A percentile compares a stretch with the other conserved stretches of the same genome.
phyloP scores from a whole-genome alignment of 345 rosid species.

The Draba incana region DNA sequence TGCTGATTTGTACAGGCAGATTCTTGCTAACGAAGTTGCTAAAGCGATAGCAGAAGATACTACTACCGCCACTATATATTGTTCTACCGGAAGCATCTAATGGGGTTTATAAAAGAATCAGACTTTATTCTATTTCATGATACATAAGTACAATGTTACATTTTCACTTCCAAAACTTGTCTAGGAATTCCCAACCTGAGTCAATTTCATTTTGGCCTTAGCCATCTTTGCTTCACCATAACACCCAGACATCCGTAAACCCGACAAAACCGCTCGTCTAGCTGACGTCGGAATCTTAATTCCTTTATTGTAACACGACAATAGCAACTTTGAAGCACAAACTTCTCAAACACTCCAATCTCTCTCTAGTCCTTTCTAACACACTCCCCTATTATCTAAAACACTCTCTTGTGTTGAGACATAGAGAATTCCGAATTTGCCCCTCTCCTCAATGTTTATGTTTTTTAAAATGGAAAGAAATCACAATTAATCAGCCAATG shows the following conservation, averaged over 20 bases:
- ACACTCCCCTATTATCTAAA: too few relatives aligned
- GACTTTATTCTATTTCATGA: constrained; percentile 33
- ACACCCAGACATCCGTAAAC: constrained; percentile 62
- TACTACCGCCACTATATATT: constrained; percentile 54
- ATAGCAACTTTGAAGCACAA: constrained; percentile 66
- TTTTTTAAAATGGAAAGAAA: too few relatives aligned
- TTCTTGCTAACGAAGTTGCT: constrained; percentile 89
- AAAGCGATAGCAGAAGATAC: constrained; percentile 77
- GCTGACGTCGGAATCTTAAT: constrained; percentile 64
- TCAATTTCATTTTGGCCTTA: constrained; percentile 51
- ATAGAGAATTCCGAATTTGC: too few relatives aligned
- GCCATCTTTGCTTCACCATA: constrained; percentile 60
- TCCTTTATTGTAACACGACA: constrained; percentile 67
- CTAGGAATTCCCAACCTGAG: constrained; percentile 47
- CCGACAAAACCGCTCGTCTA: constrained; percentile 64
- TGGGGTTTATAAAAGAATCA: constrained; percentile 49
- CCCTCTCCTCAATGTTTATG: too few relatives aligned
- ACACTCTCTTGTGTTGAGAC: too few relatives aligned
- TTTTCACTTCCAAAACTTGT: constrained; percentile 29
- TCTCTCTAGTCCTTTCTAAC: too few relatives aligned
- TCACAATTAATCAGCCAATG: too few relatives aligned
- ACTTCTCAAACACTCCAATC: too few relatives aligned
- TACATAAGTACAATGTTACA: constrained; percentile 31
- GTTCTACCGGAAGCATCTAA: constrained; percentile 69
- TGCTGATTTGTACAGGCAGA: constrained; percentile 89